Evolutionary conservation across 345 rosid species (phyloP), one percentile per base, ranked within the genome.

Genomic region (Microthlaspi erraticum): DNA sequence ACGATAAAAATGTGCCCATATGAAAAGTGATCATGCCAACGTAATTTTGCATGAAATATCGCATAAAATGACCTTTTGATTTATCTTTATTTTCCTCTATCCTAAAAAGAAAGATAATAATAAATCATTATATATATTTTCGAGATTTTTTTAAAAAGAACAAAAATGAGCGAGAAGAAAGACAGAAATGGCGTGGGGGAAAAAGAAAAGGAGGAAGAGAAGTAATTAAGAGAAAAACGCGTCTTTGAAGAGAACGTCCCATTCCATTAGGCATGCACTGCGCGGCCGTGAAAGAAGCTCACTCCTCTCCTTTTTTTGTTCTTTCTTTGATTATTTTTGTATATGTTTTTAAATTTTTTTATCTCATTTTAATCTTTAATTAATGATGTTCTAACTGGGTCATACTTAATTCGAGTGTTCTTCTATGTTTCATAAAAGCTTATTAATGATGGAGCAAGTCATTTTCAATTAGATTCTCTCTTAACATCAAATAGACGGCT

Each of bases 11-110:
- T 62, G 69, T 45, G 50, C 71, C 60, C 79, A 70, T 76, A 55
- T 55, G 71, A 69, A 76, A 76, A 44, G 74, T 75, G 75, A 76
- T 69, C 75, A 76, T 70, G 79, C 79, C 79, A 69, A 76, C 79
- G 79, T 76, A 75, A 63, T 54, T 76, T 63, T 69, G 48, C 75
- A 69, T 76, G 75, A 76, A 69, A 76, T 69, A 63, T 69, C 60
- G 75, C 75, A 68, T 46, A 55, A 46, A 60, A 44, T 60, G n/a
- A 67, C 49, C 12, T 66, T 33, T 33, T 41, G 18, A 34, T 54
- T 48, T 29, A 11, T 64, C 29, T 54, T 51, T 71, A 10, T 56
- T 58, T 36, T 31, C 56, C 6, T 60, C 41, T 10, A 34, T 6
- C 54, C 16, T 57, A 37, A 12, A 26, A 38, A 26, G 13, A 29